phyloP scores from a whole-genome alignment of 495 filamentous ascomycete species.

The Ramalina intermedia region DNA sequence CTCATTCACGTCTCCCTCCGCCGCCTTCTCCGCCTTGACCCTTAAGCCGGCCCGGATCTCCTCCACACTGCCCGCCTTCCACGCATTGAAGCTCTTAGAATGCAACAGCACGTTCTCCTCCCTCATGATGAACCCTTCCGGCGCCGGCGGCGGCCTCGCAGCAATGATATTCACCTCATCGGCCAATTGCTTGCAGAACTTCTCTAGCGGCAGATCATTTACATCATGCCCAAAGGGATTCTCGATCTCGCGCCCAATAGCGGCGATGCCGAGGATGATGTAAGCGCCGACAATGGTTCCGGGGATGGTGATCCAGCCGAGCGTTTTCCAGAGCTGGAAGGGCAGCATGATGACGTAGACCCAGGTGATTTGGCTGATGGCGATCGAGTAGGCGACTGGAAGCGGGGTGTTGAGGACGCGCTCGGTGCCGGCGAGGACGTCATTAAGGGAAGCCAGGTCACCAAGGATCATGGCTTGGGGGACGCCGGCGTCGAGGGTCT shows the following conservation, averaged over 20 bases:
- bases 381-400: constrained; percentile 72
- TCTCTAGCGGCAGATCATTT: constrained; percentile 71
- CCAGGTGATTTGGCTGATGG: constrained; percentile 78
- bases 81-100: constrained; percentile 50
- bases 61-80: constrained; percentile 43
- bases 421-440: constrained; percentile 60
- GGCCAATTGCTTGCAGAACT: constrained; percentile 57
- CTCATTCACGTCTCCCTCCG: background rate
- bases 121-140: constrained; percentile 41
- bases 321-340: constrained; percentile 55
- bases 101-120: constrained; percentile 51
- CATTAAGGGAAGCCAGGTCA: constrained; percentile 46
- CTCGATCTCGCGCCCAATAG: constrained; percentile 77
- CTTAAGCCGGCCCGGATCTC: constrained; percentile 43
- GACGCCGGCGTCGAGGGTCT: constrained; percentile 34
- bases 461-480: constrained; percentile 29
- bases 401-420: constrained; percentile 75
- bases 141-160: constrained; percentile 37
- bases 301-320: constrained; percentile 71
- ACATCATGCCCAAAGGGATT: constrained; percentile 81
- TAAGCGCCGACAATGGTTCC: constrained; percentile 72
- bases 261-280: constrained; percentile 78
- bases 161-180: constrained; percentile 63
- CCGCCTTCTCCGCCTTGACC: constrained; percentile 23
- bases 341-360: constrained; percentile 72